Evolutionary conservation across 2,329 filamentous ascomycete species (phyloP).

Genomic region (Paracamarosporium sp.): DNA sequence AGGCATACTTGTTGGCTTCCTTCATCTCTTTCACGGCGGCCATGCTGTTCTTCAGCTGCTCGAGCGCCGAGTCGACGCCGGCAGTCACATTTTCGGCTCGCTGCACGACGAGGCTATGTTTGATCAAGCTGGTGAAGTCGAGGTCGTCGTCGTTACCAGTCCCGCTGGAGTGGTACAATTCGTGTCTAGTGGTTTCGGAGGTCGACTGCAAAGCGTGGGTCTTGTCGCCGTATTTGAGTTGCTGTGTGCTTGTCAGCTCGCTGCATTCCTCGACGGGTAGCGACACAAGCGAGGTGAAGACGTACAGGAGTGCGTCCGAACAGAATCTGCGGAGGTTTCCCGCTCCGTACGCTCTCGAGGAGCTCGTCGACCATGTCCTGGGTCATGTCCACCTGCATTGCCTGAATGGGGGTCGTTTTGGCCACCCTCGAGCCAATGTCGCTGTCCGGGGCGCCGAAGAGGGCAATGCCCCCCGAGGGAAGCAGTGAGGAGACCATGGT

Average conservation of each 20-base stretch:
- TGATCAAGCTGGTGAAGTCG: constrained; percentile 63
- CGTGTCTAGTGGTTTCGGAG: constrained; percentile 61
- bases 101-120: constrained; percentile 62
- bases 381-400: constrained; percentile 51
- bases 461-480: constrained; percentile 41
- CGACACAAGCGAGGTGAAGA: constrained; percentile 19
- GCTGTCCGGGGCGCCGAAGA: constrained; percentile 47
- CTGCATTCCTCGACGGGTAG: constrained; percentile 17
- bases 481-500: constrained; percentile 39
- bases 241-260: constrained; percentile 42
- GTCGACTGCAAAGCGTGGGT: constrained; percentile 61
- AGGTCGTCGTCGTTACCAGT: constrained; percentile 53
- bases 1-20: constrained; percentile 63
- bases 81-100: constrained; percentile 62
- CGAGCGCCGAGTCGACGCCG: constrained; percentile 65
- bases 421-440: constrained; percentile 41
- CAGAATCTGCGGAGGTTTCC: constrained; percentile 45
- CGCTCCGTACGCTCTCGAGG: constrained; percentile 43
- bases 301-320: constrained; percentile 50
- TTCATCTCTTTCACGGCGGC: constrained; percentile 66
- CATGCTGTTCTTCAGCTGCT: constrained; percentile 65
- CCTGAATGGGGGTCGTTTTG: constrained; percentile 40
- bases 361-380: constrained; percentile 51
- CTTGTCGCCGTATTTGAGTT: constrained; percentile 65
- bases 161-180: constrained; percentile 61